Base-by-base conservation (phyloP, 2,329 filamentous ascomycete genomes). In the Colletotrichum somersetense region DNA sequence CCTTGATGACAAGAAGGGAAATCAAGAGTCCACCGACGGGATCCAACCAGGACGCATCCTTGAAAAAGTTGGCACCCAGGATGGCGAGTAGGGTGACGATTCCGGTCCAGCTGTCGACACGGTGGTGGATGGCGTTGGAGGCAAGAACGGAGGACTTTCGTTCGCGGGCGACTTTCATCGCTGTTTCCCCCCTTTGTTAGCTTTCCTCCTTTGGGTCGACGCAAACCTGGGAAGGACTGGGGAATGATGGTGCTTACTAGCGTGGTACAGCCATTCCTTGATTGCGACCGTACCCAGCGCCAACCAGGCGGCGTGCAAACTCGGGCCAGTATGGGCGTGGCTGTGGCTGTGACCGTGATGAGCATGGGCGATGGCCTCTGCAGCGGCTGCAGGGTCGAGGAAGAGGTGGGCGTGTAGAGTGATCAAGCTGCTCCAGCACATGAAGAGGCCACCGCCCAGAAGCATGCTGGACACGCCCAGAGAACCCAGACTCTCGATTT, bases 191-290 rank as follows among this genome's bases (percentile, higher is more conserved):
- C 55, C 55, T 42, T 56, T 56, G 40, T 72, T 38, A 72, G 66
- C 55, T 18, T 48, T 62, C 23, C 52, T 20, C 44, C 26, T 58
- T 48, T 44, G 23, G 33, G 35, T 38, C 1, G 40, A 48, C 40
- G 26, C 14, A 16, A 33, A 5, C n/a, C 46, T 46, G 16, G 48
- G 48, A 38, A 57, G 62, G 40, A 26, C 38, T 33, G 26, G 50
- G 20, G 58, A 61, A 42, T 14, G 3, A 30, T 20, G 30, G 46
- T n/a, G 89, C 93, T 86, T 90, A 96, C 96, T 99, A 75, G 96
- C 94, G 85, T 93, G 92, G 80, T 98, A 99, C 35, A 99, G 86
- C 94, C 95, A 99, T 83, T 99, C 96, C 83, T 99, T 99, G 77
- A 98, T 86, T 35, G 94, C 82, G 69, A 99, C 96, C 2, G 94